These are phyloP conservation scores for Hanseniaspora taiwanica DNA, from an alignment of 805 yeast species.

Conservation along the genomic window DNA sequence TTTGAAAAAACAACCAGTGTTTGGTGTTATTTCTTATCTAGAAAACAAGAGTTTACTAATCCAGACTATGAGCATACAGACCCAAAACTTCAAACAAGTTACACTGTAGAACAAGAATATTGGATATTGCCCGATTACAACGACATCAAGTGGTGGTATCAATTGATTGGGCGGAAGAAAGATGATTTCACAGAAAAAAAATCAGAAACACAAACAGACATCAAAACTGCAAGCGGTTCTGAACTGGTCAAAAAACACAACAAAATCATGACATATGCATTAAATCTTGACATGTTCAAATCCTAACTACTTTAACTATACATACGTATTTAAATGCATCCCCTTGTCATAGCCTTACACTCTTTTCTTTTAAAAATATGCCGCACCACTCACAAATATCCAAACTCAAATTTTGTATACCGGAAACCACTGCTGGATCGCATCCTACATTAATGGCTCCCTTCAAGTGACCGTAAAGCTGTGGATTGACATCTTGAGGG, in stretches of 20 bases:
- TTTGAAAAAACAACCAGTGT: constrained; percentile 52
- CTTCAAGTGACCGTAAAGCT: constrained; percentile 75
- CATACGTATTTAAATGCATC: constrained; percentile 24
- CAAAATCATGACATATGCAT: not conserved
- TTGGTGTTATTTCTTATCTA: constrained; percentile 85
- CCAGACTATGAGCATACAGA: constrained; percentile 21
- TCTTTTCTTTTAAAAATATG: constrained; percentile 36
- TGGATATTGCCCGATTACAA: constrained; percentile 37
- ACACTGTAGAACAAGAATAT: constrained; percentile 21
- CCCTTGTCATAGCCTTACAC: not conserved
- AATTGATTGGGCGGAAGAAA: not conserved
- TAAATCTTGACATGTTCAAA: constrained; percentile 1
- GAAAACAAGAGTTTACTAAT: constrained; percentile 58
- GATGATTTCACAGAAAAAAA: not conserved
- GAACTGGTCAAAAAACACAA: not conserved
- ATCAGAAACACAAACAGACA: not conserved
- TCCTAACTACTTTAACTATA: not conserved
- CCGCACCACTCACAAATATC: constrained; percentile 67
- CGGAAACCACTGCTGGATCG: constrained; percentile 44
- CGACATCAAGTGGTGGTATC: constrained; percentile 4
- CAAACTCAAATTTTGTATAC: constrained; percentile 48
- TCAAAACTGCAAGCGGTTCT: not conserved
- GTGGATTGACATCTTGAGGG: constrained; percentile 91
- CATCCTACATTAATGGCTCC: constrained; percentile 81
- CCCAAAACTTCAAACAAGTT: constrained; percentile 2